These are phyloP conservation scores for Candida sp. DNA, from an alignment of 1,139 yeast species.

Conservation along the genomic window DNA sequence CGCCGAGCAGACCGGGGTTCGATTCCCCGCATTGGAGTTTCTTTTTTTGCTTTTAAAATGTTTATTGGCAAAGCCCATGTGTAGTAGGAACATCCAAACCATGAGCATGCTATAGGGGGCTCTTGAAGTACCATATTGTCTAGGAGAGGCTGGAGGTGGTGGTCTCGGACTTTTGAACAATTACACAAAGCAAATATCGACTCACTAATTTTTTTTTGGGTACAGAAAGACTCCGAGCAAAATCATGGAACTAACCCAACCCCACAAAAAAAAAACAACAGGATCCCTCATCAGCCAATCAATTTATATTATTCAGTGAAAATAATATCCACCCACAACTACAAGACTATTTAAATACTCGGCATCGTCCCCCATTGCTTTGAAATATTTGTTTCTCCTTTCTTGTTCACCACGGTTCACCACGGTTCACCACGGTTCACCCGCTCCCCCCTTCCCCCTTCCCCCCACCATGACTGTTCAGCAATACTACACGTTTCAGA, in stretches of 20 bases:
- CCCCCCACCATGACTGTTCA: constrained; percentile 5
- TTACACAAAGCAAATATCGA: background rate
- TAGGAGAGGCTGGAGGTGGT: too few relatives aligned
- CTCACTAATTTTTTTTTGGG: background rate
- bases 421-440: background rate
- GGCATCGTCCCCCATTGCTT: background rate
- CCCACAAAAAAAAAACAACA: constrained; percentile 4
- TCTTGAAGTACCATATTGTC: too few relatives aligned
- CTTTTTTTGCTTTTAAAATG: background rate
- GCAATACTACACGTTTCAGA: constrained; percentile 19
- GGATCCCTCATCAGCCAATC: background rate
- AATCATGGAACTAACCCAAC: background rate
- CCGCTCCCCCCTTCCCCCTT: background rate
- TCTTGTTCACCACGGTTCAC: background rate
- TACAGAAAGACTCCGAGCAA: background rate
- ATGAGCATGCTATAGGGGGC: too few relatives aligned
- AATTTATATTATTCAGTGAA: background rate
- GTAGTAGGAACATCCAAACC: too few relatives aligned
- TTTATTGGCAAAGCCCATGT: too few relatives aligned
- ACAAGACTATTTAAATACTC: background rate
- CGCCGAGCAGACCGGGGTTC: constrained; percentile 82
- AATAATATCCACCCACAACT: background rate
- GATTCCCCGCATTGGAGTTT: constrained; percentile 64
- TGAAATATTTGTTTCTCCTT: constrained; percentile 1
- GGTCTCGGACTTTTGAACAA: background rate